Conservation (phyloP, 371 early-diverging fungal genomes). For the Mucor racemosus region DNA sequence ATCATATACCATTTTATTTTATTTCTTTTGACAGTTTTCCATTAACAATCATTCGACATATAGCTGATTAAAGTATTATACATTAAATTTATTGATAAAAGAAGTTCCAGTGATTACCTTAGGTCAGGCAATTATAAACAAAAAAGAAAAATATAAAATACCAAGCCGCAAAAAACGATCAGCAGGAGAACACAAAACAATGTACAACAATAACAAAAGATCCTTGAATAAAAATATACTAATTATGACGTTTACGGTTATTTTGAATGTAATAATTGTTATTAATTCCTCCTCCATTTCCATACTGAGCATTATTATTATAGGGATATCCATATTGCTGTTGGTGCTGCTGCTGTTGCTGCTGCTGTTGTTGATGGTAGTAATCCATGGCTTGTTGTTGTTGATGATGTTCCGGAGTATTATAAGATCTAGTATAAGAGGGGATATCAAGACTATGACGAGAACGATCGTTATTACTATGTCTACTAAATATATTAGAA, state of each 20-base stretch:
- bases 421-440: neutral
- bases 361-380: conserved; percentile 12
- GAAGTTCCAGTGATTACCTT: too few relatives aligned
- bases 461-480: neutral
- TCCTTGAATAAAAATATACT: neutral
- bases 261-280: neutral
- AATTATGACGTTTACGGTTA: neutral
- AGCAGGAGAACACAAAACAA: conserved; percentile 3
- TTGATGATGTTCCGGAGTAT: conserved; percentile 2
- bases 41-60: too few relatives aligned
- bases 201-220: neutral
- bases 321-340: conserved; percentile 2
- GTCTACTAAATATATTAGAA: neutral
- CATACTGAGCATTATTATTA: neutral
- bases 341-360: neutral
- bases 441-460: neutral
- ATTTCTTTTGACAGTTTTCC: too few relatives aligned
- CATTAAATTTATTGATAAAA: too few relatives aligned
- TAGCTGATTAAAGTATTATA: too few relatives aligned
- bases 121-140: too few relatives aligned
- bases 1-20: too few relatives aligned
- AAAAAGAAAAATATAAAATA: neutral
- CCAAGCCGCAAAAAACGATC: neutral
- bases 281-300: conserved; percentile 1
- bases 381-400: conserved; percentile 1